Evolutionary conservation across 2,329 filamentous ascomycete species (phyloP).

Genomic region (Lasiodiplodia sp.): DNA sequence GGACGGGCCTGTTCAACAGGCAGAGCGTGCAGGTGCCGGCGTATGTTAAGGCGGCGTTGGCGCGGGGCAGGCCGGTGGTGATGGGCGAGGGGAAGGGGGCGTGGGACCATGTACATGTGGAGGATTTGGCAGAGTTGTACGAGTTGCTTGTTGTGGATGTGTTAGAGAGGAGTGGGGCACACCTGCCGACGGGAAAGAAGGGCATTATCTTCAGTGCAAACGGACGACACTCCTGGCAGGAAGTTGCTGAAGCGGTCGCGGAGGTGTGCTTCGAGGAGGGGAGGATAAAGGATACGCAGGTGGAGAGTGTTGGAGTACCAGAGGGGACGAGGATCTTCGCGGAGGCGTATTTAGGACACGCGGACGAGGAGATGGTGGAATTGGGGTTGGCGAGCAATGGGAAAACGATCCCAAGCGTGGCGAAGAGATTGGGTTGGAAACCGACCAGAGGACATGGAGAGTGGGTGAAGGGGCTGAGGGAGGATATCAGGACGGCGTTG

Average conservation of each 20-base stretch:
- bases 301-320: conserved; percentile 19
- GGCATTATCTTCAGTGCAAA: conserved; percentile 29
- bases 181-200: conserved; percentile 18
- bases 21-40: conserved; percentile 34
- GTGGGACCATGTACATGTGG: conserved; percentile 29
- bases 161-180: conserved; percentile 11
- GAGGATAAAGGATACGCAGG: neutral
- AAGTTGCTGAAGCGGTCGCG: conserved; percentile 26
- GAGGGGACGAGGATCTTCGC: conserved; percentile 21
- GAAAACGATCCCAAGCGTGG: conserved; percentile 20
- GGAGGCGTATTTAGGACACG: neutral
- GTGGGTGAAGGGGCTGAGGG: conserved; percentile 20
- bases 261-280: conserved; percentile 20
- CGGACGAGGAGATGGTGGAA: conserved; percentile 24
- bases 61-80: neutral
- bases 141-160: neutral
- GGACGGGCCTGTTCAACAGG: conserved; percentile 34
- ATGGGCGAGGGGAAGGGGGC: conserved; percentile 19
- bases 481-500: conserved; percentile 19
- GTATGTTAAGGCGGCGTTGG: neutral
- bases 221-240: conserved; percentile 26
- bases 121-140: conserved; percentile 30
- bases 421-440: conserved; percentile 25
- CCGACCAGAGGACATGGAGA: conserved; percentile 15
- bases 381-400: conserved; percentile 19